Evolutionary conservation across 225 moss, liverwort and hornwort genomes (phyloP), one percentile per base, ranked within the genome.

Genomic region (Neckera pumila): DNA sequence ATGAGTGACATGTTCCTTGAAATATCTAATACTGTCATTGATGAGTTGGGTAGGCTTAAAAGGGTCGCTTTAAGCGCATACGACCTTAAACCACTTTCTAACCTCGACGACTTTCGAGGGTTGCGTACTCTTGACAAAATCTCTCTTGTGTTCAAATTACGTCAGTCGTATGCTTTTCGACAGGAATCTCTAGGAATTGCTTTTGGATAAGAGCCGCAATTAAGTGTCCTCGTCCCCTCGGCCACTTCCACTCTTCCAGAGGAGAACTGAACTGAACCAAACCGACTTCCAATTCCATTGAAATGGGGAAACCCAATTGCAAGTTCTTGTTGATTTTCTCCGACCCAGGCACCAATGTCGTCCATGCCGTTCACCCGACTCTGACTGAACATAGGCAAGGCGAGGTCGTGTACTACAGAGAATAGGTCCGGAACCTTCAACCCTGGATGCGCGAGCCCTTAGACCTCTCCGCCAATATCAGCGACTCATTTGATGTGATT

Each of bases 341-440:
- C 5, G 3, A 58, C 33, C 10, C 21, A 5, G 2, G 33, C 73
- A 53, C 85, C 26, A 78, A 56, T 78, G 78, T 78, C 2, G 1
- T 75, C n/a, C 56, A 3, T 34, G 72, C 43, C n/a, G 73, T 30
- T 87, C 31, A 43, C 36, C 27, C 60, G 27, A 17, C 54, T 53
- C 30, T n/a, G 14, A 53, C 53, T 4, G 22, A 33, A 19, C 1
- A 6, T 1, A 30, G 22, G 69, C 12, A 18, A n/a, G 11, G n/a
- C 2, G 1, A 4, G 7, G 22, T 20, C 6, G 1, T 2, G 3
- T 12, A n/a, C n/a, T n/a, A n/a, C n/a, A n/a, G n/a, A n/a, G 11
- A 2, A 11, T 30, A 31, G 75, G 33, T 34, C 23, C 2, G 30
- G 71, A 58, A n/a, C 38, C 72, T 71, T 67, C 2, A 43, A 36